Conservation (phyloP, 164 flowering plant genomes). For the Cinnamomum chago region DNA sequence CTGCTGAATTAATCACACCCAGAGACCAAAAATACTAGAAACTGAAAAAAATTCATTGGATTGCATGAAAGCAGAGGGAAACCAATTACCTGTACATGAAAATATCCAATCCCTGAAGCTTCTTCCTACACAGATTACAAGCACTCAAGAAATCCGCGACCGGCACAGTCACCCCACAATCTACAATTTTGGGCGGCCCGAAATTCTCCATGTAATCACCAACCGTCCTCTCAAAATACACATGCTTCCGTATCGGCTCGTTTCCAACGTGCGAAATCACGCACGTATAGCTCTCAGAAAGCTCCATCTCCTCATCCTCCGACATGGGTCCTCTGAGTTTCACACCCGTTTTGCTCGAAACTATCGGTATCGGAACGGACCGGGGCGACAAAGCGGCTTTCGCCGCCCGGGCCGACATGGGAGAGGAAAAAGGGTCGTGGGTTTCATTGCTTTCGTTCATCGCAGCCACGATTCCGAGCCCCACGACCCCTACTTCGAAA, state of each 20-base stretch:
- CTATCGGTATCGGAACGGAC: conserved; percentile 38
- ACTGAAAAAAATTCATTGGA: neutral
- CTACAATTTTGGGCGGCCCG: conserved; percentile 20
- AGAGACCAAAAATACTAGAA: neutral
- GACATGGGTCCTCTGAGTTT: conserved; percentile 13
- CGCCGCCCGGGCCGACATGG: conserved; percentile 4
- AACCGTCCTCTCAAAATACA: conserved; percentile 28
- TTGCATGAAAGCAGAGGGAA: neutral
- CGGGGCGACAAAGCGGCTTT: conserved; percentile 21
- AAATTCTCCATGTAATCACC: conserved; percentile 7
- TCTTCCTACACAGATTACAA: conserved; percentile 53
- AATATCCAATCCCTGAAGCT: conserved; percentile 55
- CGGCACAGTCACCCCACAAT: conserved; percentile 1
- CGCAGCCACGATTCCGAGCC: conserved; percentile 51
- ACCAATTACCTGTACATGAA: conserved; percentile 57
- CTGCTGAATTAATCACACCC: neutral
- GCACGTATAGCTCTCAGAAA: conserved; percentile 62
- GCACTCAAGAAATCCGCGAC: conserved; percentile 34
- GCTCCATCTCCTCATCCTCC: conserved; percentile 22
- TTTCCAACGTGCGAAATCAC: conserved; percentile 49
- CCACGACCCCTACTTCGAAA: conserved; percentile 33
- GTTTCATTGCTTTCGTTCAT: conserved; percentile 24
- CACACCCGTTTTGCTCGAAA: conserved; percentile 11
- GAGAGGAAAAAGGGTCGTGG: conserved; percentile 10
- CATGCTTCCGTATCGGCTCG: conserved; percentile 30